A percentile compares a stretch with the other conserved stretches of the same genome.
Conservation (phyloP, 352 stramenopile species). For the Aphanomyces cochlioides region DNA sequence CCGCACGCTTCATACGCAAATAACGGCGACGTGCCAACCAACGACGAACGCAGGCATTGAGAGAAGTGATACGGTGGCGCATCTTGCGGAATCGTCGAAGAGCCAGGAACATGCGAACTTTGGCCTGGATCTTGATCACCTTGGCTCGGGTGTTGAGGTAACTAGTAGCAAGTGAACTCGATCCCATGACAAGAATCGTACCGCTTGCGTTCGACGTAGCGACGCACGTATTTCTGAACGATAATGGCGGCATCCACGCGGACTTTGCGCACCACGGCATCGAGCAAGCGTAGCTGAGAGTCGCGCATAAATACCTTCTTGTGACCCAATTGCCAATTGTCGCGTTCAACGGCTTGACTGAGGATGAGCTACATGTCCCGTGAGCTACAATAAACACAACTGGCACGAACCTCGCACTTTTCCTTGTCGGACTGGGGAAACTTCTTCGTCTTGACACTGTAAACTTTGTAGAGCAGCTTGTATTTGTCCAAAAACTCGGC, state of each 20-base stretch:
- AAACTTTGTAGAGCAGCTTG: slow-evolving; percentile 64
- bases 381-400: background rate
- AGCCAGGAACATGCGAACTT: slow-evolving; percentile 63
- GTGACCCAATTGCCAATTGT: slow-evolving; percentile 86
- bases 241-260: slow-evolving; percentile 68
- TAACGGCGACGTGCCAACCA: slow-evolving; percentile 77
- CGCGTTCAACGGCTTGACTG: slow-evolving; percentile 58
- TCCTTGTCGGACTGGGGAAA: slow-evolving; percentile 61
- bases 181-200: slow-evolving; percentile 45
- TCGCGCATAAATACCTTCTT: slow-evolving; percentile 88
- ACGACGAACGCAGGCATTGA: slow-evolving; percentile 67
- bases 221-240: slow-evolving; percentile 74
- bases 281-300: slow-evolving; percentile 71
- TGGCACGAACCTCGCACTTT: slow-evolving; percentile 55
- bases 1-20: slow-evolving; percentile 51
- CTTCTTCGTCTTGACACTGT: slow-evolving; percentile 44
- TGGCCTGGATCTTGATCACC: slow-evolving; percentile 63
- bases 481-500: slow-evolving; percentile 86
- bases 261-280: slow-evolving; percentile 84
- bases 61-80: slow-evolving; percentile 52
- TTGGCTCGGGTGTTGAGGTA: background rate
- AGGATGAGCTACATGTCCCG: slow-evolving; percentile 44
- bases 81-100: slow-evolving; percentile 50
- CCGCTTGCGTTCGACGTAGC: slow-evolving; percentile 60
- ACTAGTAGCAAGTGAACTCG: background rate